phyloP scores from a whole-genome alignment of 805 yeast species.

The Wickerhamiella kurtzmanii region DNA sequence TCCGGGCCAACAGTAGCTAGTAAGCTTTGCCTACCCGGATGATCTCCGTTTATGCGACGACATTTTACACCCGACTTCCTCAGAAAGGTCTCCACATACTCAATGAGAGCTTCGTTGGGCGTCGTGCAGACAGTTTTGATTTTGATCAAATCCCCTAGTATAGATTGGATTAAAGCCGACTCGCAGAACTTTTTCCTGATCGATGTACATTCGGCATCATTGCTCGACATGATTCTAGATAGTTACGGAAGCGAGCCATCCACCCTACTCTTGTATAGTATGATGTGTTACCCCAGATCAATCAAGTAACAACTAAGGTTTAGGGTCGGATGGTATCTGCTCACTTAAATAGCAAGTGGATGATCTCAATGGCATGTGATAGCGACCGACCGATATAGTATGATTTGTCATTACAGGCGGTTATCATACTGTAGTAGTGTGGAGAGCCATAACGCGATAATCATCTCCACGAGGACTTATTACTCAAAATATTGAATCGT shows the following conservation, averaged over 20 bases:
- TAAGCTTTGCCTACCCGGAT: conserved; percentile 10
- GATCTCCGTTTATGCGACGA: conserved; percentile 4
- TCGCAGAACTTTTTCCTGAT: not conserved
- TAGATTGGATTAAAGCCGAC: not conserved
- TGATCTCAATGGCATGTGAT: not conserved
- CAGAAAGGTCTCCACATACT: conserved; percentile 6
- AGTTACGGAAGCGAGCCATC: too few species aligned
- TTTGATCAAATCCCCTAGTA: conserved; percentile 7
- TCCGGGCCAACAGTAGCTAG: conserved; percentile 13
- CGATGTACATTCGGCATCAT: too few species aligned
- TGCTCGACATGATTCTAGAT: too few species aligned
- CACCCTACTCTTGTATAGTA: too few species aligned
- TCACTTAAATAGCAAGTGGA: not conserved
- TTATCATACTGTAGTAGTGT: too few species aligned
- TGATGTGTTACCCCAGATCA: too few species aligned
- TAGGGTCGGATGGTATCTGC: too few species aligned
- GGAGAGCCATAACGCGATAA: too few species aligned
- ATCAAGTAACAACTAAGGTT: too few species aligned
- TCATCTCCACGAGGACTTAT: too few species aligned
- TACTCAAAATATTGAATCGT: too few species aligned
- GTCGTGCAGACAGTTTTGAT: conserved; percentile 11
- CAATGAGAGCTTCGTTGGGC: conserved; percentile 10
- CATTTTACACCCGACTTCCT: conserved; percentile 5
- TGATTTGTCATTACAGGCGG: not conserved
- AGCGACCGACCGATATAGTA: not conserved